A percentile compares a stretch with the other conserved stretches of the same genome.
Evolutionary conservation across 306 rosid genomes (phyloP).

Genomic region (Acacia crassicarpa): DNA sequence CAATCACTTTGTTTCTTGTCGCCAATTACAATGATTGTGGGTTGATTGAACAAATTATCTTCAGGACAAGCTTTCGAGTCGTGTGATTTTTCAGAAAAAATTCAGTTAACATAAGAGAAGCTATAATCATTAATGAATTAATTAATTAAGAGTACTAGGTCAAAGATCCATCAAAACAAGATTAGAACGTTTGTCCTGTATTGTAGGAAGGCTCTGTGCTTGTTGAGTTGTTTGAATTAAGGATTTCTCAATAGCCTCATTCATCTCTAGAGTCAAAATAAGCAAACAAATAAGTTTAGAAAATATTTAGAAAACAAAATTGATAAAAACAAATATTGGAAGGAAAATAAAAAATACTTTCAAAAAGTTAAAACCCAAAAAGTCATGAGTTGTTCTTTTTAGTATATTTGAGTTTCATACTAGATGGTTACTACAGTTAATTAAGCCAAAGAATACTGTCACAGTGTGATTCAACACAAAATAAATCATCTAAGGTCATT

Average conservation of each 20-base stretch:
- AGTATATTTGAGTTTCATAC: no score
- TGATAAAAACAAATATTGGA: no score
- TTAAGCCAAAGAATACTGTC: not conserved
- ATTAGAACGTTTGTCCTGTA: not conserved
- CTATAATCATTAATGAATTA: not conserved
- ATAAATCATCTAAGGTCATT: no score
- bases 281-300: not conserved
- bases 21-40: not conserved
- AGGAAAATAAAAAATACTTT: no score
- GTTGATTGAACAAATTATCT: not conserved
- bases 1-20: not conserved
- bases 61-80: not conserved
- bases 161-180: not conserved
- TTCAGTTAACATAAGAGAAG: not conserved
- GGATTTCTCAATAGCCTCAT: not conserved
- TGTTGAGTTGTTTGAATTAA: not conserved
- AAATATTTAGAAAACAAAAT: no score
- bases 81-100: not conserved
- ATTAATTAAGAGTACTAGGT: not conserved
- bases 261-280: not conserved
- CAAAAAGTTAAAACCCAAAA: no score
- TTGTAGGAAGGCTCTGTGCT: not conserved
- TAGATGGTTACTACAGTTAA: no score
- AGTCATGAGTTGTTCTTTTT: no score
- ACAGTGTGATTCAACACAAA: no score